A percentile compares a stretch with the other conserved stretches of the same genome.
These are phyloP conservation scores for Epithemia pelagica DNA, from an alignment of 108 stramenopile species.

Conservation along the genomic window DNA sequence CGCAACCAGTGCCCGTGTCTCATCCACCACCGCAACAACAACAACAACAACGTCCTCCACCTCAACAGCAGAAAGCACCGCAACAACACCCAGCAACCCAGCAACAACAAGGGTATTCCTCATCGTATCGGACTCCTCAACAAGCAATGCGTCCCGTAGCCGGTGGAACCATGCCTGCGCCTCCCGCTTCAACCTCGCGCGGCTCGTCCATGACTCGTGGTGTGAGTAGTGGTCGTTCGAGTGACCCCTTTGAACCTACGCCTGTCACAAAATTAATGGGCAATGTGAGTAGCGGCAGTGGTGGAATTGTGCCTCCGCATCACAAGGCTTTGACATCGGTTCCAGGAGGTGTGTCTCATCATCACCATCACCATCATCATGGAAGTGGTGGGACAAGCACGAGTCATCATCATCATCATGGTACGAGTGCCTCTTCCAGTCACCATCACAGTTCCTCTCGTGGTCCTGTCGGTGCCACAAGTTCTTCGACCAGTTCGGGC, in stretches of 20 bases:
- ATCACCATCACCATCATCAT: constrained; percentile 5
- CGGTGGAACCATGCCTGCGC: not conserved
- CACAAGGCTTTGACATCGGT: too few relatives aligned
- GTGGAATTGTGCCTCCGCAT: not conserved
- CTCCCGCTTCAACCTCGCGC: not conserved
- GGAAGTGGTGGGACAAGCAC: not conserved
- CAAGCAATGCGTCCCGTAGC: not conserved
- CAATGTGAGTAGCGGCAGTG: not conserved
- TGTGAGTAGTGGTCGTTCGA: not conserved
- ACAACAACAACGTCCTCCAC: constrained; percentile 17
- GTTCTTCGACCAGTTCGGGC: too few relatives aligned
- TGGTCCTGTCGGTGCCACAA: too few relatives aligned
- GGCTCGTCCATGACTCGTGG: not conserved
- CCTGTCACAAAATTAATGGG: constrained; percentile 20
- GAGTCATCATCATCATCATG: not conserved
- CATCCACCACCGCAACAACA: not conserved
- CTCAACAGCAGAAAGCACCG: constrained; percentile 9
- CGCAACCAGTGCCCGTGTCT: not conserved
- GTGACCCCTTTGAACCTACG: constrained; percentile 28
- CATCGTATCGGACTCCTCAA: constrained; percentile 4
- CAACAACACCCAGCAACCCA: constrained; percentile 7
- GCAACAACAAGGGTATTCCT: constrained; percentile 21
- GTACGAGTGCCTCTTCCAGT: not conserved
- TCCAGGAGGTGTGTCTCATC: not conserved
- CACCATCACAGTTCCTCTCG: not conserved